Conservation (phyloP, 1,284 basidiomycete species). For the Fomitopsis palustris region DNA sequence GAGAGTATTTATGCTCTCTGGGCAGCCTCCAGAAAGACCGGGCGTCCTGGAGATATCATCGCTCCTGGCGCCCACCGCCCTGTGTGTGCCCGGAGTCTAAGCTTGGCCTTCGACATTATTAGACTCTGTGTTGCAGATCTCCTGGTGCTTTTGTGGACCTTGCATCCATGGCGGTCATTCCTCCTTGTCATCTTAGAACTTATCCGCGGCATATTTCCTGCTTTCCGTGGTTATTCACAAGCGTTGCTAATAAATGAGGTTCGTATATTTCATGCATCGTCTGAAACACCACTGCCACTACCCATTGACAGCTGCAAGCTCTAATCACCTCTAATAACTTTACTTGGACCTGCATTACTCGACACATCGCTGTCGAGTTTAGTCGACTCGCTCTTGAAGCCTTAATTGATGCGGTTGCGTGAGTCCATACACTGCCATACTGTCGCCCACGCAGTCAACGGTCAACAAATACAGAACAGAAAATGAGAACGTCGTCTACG, state of each 20-base stretch:
- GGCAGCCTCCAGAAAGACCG: slow-evolving; percentile 54
- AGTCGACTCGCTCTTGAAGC: slow-evolving; percentile 60
- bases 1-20: slow-evolving; percentile 50
- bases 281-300: not conserved
- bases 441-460: slow-evolving; percentile 24
- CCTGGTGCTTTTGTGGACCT: slow-evolving; percentile 52
- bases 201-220: slow-evolving; percentile 68
- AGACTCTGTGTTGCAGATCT: slow-evolving; percentile 54
- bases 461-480: not conserved
- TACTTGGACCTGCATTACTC: slow-evolving; percentile 58
- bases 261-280: slow-evolving; percentile 17
- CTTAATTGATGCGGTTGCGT: slow-evolving; percentile 70
- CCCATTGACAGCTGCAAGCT: slow-evolving; percentile 54
- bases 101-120: slow-evolving; percentile 52
- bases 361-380: slow-evolving; percentile 57
- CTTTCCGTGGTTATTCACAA: slow-evolving; percentile 79
- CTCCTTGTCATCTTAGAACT: slow-evolving; percentile 67
- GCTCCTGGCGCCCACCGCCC: slow-evolving; percentile 66
- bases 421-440: slow-evolving; percentile 54
- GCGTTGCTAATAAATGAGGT: slow-evolving; percentile 81
- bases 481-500: slow-evolving; percentile 68
- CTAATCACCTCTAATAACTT: slow-evolving; percentile 61
- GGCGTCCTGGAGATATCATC: slow-evolving; percentile 34
- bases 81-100: slow-evolving; percentile 49
- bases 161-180: slow-evolving; percentile 63